Percentiles rank a stretch among this genome's conserved stretches.
These are phyloP conservation scores for Tricholoma sp. DNA, from an alignment of 768 basidiomycete species.

Conservation along the genomic window DNA sequence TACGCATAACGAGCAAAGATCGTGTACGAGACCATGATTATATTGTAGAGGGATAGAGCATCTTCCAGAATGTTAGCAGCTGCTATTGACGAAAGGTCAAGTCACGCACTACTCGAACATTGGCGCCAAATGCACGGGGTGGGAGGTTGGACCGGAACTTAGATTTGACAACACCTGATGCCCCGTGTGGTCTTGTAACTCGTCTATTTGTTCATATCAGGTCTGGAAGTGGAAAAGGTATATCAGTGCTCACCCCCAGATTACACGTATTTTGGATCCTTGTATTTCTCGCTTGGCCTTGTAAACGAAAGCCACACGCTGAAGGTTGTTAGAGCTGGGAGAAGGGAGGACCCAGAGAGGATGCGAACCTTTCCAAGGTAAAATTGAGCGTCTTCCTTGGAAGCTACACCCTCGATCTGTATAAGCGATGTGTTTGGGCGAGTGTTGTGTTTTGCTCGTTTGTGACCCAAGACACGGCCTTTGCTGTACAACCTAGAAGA, in stretches of 20 bases:
- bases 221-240: not conserved
- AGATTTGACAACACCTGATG: constrained; percentile 92
- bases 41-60: constrained; percentile 90
- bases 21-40: constrained; percentile 38
- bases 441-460: constrained; percentile 96
- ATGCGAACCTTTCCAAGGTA: constrained; percentile 93
- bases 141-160: constrained; percentile 97
- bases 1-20: constrained; percentile 25
- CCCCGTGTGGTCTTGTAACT: constrained; percentile 90
- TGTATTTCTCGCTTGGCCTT: constrained; percentile 91
- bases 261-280: constrained; percentile 94
- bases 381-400: constrained; percentile 92
- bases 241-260: constrained; percentile 79
- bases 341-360: not conserved
- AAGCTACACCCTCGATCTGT: constrained; percentile 95
- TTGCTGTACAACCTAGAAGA: constrained; percentile 83
- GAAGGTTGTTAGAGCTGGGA: not conserved
- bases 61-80: constrained; percentile 37
- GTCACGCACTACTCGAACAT: constrained; percentile 78
- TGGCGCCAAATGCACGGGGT: constrained; percentile 89
- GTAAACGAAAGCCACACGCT: constrained; percentile 99
- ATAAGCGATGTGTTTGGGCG: constrained; percentile 94
- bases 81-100: not conserved
- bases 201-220: constrained; percentile 46
- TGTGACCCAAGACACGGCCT: constrained; percentile 97